Base-by-base conservation (phyloP, 2,329 filamentous ascomycete genomes). In the Ascomycota sp. region DNA sequence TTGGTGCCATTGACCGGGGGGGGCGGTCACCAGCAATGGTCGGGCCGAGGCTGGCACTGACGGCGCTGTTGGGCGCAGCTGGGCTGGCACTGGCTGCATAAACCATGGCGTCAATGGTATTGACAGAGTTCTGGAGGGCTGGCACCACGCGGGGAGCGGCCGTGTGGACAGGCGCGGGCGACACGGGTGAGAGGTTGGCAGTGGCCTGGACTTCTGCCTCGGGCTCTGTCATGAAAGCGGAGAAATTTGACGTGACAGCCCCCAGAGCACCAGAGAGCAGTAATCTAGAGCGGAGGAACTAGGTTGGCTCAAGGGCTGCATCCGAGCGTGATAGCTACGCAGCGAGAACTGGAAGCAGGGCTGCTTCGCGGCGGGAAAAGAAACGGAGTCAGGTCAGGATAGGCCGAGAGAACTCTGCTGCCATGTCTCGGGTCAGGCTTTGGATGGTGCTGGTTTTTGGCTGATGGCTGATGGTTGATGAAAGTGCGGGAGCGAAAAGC, bases 141-240 rank as follows among this genome's bases (percentile, higher is more conserved):
- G 63, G 61, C 31, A 65, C 56, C 35, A 59, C 51, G 32, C 57
- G 46, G 27, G 61, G 48, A 19, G 59, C 56, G 32, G 57, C 52
- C 28, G 52, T 54, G 38, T 64, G 53, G 34, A 63, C 43, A 33
- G 59, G 53, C 33, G 58, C 50, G 28, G 62, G 64, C 30, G 62
- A 66, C 29, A 65, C 43, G 9, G 62, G 63, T 28, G 55, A 63
- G 33, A 68, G 50, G 46, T 59, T 53, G 50, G 62, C 62, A 40
- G 61, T 56, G 41, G 62, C 63, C 56, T 62, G 55, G 37, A 64
- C 43, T 43, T 59, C 52, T 28, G 58, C 56, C 34, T 57, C 48
- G 35, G 45, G 49, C 36, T 57, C 55, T 44, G 52, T 53, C 61
- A 65, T 65, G 46, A 56, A 54, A 39, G 27, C 30, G 37, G 35